Conservation (phyloP, 163 green algal genomes). For the Prototheca cutis region DNA sequence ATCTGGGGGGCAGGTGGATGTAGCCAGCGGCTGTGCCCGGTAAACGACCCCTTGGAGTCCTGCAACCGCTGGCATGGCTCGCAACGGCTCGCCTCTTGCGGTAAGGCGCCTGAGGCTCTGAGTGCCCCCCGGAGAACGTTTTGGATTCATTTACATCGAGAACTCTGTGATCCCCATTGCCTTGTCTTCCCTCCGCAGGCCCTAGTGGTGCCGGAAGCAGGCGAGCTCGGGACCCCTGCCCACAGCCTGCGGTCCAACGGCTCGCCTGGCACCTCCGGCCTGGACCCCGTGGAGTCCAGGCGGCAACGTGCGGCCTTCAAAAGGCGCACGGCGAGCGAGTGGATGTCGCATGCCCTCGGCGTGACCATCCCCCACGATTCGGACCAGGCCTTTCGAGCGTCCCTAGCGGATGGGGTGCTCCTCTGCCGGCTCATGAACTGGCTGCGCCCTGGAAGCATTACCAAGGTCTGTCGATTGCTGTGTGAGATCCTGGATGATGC, state of each 20-base stretch:
- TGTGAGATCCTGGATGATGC: too few relatives aligned
- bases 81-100: background rate
- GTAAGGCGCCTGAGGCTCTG: too few relatives aligned
- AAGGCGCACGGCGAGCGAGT: constrained; percentile 39
- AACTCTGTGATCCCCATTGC: too few relatives aligned
- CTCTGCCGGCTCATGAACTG: constrained; percentile 49
- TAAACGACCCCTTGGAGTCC: too few relatives aligned
- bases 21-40: too few relatives aligned
- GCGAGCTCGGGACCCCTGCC: background rate
- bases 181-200: background rate
- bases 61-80: background rate
- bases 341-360: constrained; percentile 35
- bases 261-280: background rate
- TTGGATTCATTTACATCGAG: too few relatives aligned
- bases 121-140: too few relatives aligned
- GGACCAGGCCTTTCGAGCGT: constrained; percentile 44
- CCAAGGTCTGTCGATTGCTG: constrained; percentile 19
- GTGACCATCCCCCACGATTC: constrained; percentile 27
- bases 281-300: background rate
- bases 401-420: constrained; percentile 42
- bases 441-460: constrained; percentile 29
- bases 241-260: background rate
- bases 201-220: background rate
- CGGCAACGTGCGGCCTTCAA: constrained; percentile 13
- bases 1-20: too few relatives aligned